These are phyloP conservation scores for Leptographium radiaticola DNA, from an alignment of 2,329 filamentous ascomycete species.

Conservation along the genomic window DNA sequence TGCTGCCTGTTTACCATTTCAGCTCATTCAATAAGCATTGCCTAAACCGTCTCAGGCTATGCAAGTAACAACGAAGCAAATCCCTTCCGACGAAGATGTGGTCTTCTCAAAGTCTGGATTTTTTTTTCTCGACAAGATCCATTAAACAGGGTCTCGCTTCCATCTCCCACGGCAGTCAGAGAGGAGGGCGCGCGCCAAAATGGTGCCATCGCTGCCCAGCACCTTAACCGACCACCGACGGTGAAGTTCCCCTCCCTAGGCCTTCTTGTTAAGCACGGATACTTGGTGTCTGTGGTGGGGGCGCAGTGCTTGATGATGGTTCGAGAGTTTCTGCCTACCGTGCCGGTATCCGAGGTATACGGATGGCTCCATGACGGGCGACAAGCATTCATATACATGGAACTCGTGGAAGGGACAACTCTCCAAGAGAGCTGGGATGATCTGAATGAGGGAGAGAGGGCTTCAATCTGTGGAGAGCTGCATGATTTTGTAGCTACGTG, in stretches of 20 bases:
- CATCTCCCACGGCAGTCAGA: background rate
- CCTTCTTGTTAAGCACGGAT: conserved; percentile 19
- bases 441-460: conserved; percentile 2
- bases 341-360: conserved; percentile 11
- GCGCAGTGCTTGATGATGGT: conserved; percentile 8
- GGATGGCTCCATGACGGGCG: conserved; percentile 11
- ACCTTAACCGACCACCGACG: conserved; percentile 14
- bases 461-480: conserved; percentile 12
- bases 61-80: background rate
- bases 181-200: background rate
- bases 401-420: conserved; percentile 11
- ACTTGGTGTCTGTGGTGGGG: conserved; percentile 14
- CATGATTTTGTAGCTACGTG: conserved; percentile 8
- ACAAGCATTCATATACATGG: conserved; percentile 16
- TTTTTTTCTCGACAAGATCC: background rate
- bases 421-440: conserved; percentile 12
- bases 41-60: background rate
- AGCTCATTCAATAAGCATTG: background rate
- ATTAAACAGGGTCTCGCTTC: background rate
- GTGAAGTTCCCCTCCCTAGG: conserved; percentile 17
- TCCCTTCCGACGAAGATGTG: background rate
- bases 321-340: conserved; percentile 4
- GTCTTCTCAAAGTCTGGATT: background rate
- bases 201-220: background rate
- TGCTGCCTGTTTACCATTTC: no score